Evolutionary conservation across 768 basidiomycete species (phyloP).

Genomic region (Boletus vinaceobasis): DNA sequence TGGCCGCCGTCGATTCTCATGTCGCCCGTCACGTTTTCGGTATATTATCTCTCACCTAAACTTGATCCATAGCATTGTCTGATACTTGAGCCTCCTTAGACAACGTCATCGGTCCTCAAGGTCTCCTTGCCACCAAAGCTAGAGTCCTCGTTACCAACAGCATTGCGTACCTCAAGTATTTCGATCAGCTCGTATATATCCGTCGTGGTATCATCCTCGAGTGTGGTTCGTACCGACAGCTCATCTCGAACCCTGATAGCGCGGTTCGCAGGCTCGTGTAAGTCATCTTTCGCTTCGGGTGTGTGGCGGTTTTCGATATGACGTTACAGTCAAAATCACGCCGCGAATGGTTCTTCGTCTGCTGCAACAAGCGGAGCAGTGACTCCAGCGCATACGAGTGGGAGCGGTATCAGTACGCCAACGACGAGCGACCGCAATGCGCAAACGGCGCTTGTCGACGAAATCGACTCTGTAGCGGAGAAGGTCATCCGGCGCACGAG

Average conservation of each 20-base stretch:
- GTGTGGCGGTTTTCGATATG: neutral
- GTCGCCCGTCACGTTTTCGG: constrained; percentile 85
- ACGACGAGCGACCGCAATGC: constrained; percentile 18
- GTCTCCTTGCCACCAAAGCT: constrained; percentile 78
- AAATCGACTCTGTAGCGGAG: constrained; percentile 41
- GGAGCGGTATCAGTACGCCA: constrained; percentile 20
- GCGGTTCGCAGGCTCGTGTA: constrained; percentile 77
- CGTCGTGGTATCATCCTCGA: constrained; percentile 83
- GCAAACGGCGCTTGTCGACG: constrained; percentile 23
- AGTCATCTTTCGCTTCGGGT: constrained; percentile 21
- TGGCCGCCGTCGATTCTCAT: constrained; percentile 84
- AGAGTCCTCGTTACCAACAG: constrained; percentile 85
- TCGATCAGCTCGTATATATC: constrained; percentile 71
- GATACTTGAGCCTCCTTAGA: constrained; percentile 40
- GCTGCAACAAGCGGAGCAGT: constrained; percentile 38
- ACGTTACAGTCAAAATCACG: constrained; percentile 43
- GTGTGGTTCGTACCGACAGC: constrained; percentile 57
- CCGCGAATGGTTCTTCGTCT: constrained; percentile 41
- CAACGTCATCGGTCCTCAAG: constrained; percentile 81
- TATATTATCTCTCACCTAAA: constrained; percentile 20
- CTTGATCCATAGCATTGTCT: neutral
- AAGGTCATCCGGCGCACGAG: constrained; percentile 57
- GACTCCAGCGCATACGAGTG: constrained; percentile 45
- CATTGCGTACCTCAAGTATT: constrained; percentile 76
- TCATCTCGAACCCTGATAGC: constrained; percentile 57